Evolutionary conservation across 176 grass and related monocot species (phyloP).

Genomic region (Oryza meridionalis): DNA sequence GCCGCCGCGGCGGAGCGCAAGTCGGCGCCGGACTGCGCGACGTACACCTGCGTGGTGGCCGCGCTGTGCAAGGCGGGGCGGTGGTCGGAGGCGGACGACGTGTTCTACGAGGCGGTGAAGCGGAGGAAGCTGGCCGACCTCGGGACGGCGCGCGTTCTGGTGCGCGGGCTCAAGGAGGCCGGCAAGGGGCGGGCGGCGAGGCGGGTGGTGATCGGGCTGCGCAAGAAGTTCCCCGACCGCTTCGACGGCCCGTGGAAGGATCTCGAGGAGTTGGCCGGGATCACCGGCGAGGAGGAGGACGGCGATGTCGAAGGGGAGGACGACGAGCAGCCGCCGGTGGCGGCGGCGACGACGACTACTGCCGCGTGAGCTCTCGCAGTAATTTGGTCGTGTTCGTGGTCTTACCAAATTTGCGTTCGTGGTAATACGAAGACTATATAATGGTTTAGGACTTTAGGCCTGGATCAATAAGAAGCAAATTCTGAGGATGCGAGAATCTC

Average conservation of each 20-base stretch:
- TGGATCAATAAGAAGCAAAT: no score
- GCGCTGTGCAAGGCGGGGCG: constrained; percentile 32
- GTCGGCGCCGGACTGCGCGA: constrained; percentile 37
- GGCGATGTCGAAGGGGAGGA: background rate
- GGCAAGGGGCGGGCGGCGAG: constrained; percentile 54
- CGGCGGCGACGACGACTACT: background rate
- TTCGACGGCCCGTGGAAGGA: constrained; percentile 52
- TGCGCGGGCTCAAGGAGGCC: constrained; percentile 37
- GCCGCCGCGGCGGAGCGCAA: background rate
- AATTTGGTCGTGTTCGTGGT: background rate
- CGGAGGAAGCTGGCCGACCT: constrained; percentile 44
- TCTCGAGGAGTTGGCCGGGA: constrained; percentile 29
- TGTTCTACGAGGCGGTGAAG: constrained; percentile 47
- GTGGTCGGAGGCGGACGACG: constrained; percentile 53
- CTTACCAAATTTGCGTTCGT: no score
- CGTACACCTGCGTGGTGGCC: constrained; percentile 35
- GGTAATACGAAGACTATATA: no score
- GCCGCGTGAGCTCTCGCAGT: constrained; percentile 22
- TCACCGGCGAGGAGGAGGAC: constrained; percentile 8
- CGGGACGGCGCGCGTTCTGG: constrained; percentile 37
- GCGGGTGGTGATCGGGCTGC: constrained; percentile 48
- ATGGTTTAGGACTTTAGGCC: no score
- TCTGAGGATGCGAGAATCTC: background rate
- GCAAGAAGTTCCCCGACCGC: constrained; percentile 51
- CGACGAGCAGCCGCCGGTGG: background rate